phyloP scores from a whole-genome alignment of 148 eudicot species.

The Camellia granthamiana region DNA sequence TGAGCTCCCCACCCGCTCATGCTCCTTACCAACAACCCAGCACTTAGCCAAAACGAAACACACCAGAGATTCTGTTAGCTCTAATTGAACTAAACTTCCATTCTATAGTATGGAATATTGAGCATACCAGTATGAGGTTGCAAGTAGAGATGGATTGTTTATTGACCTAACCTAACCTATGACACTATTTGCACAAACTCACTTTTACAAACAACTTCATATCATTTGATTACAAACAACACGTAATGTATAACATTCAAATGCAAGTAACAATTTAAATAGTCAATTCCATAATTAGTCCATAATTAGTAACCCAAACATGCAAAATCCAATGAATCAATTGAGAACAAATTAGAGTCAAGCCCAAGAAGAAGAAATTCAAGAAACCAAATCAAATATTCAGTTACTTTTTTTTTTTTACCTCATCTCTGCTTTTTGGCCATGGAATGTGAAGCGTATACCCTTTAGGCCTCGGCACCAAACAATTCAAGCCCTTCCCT shows the following conservation, averaged over 20 bases:
- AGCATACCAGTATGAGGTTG: no score
- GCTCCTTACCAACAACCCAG: no score
- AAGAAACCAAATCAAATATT: neutral
- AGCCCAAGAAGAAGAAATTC: no score
- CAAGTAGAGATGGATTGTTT: no score
- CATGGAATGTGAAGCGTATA: conserved; percentile 50
- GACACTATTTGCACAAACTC: neutral
- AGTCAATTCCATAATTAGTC: no score
- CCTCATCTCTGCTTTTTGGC: conserved; percentile 73
- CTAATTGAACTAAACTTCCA: neutral
- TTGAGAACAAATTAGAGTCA: no score
- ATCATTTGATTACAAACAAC: neutral
- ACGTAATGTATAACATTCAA: neutral
- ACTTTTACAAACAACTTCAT: neutral
- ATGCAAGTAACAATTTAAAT: neutral
- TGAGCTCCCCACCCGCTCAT: no score
- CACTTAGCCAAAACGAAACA: no score
- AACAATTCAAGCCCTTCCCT: conserved; percentile 50
- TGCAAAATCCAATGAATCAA: no score
- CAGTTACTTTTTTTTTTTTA: neutral
- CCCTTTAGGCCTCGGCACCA: conserved; percentile 56
- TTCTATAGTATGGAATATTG: no score
- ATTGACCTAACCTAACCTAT: neutral
- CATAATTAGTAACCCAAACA: no score
- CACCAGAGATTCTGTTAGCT: neutral